A percentile compares a stretch with the other conserved stretches of the same genome.
Evolutionary conservation across 2,329 filamentous ascomycete species (phyloP).

Genomic region (Ascochyta lentis): DNA sequence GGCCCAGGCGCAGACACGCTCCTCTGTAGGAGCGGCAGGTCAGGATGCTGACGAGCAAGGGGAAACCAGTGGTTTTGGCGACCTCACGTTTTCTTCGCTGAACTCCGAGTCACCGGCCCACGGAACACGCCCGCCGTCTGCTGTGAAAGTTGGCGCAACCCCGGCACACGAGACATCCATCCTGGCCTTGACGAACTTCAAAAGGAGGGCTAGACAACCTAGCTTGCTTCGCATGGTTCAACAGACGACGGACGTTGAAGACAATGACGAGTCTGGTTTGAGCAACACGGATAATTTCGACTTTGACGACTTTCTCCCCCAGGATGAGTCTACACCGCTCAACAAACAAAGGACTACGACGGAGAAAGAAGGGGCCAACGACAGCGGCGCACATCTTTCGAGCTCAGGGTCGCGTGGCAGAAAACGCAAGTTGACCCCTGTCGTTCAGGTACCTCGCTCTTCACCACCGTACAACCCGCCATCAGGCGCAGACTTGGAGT

Average conservation of each 20-base stretch:
- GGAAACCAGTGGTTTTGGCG: slow-evolving; percentile 43
- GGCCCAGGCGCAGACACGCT: slow-evolving; percentile 5
- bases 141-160: slow-evolving; percentile 52
- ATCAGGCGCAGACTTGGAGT: slow-evolving; percentile 37
- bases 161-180: slow-evolving; percentile 55
- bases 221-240: slow-evolving; percentile 59
- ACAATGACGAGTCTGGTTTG: slow-evolving; percentile 54
- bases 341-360: slow-evolving; percentile 51
- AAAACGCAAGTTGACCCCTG: slow-evolving; percentile 49
- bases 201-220: slow-evolving; percentile 55
- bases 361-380: slow-evolving; percentile 30
- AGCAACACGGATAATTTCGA: slow-evolving; percentile 49
- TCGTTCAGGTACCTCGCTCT: slow-evolving; percentile 49
- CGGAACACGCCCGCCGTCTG: slow-evolving; percentile 52
- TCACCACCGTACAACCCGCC: slow-evolving; percentile 44
- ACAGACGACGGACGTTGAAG: slow-evolving; percentile 54
- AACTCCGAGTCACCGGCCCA: slow-evolving; percentile 45
- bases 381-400: slow-evolving; percentile 38
- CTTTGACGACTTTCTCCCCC: slow-evolving; percentile 60
- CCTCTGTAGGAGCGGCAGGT: slow-evolving; percentile 7
- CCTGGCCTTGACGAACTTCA: slow-evolving; percentile 59
- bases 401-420: slow-evolving; percentile 45
- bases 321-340: slow-evolving; percentile 73
- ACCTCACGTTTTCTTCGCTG: slow-evolving; percentile 43
- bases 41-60: slow-evolving; percentile 23